Conservation (phyloP, 140 eudicot species). For the Flaveria floridana region DNA sequence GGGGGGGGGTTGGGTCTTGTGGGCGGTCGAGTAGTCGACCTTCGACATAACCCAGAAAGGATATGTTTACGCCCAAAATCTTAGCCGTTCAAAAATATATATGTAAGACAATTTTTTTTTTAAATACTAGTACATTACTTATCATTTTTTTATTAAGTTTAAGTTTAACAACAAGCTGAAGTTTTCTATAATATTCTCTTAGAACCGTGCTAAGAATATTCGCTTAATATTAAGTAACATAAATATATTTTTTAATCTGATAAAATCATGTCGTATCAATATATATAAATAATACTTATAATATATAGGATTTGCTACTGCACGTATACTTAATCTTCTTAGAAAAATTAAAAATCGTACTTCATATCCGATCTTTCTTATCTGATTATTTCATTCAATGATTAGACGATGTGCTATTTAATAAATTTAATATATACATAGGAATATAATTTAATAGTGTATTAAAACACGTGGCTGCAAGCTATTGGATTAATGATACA, state of each 20-base stretch:
- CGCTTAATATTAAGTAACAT: not conserved
- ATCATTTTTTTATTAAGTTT: not conserved
- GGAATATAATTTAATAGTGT: not conserved
- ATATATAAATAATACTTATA: not conserved
- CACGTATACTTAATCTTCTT: not conserved
- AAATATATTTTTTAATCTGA: not conserved
- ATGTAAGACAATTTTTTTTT: no score
- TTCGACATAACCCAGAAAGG: no score
- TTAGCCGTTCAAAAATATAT: no score
- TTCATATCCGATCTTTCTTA: not conserved
- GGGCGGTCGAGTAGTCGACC: no score
- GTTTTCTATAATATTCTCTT: not conserved
- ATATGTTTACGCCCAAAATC: no score
- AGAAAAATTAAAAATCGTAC: not conserved
- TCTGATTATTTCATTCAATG: not conserved
- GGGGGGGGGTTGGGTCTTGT: no score
- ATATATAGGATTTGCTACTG: not conserved
- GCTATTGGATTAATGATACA: not conserved
- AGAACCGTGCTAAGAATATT: not conserved
- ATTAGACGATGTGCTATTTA: no score
- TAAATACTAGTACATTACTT: not conserved
- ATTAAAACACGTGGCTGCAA: not conserved
- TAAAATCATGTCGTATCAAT: constrained; percentile 10
- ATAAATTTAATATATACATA: not conserved
- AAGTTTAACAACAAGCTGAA: not conserved